Percentiles rank a stretch among this genome's conserved stretches.
These are phyloP conservation scores for Lactifluus rugatus DNA, from an alignment of 768 basidiomycete species.

Conservation along the genomic window DNA sequence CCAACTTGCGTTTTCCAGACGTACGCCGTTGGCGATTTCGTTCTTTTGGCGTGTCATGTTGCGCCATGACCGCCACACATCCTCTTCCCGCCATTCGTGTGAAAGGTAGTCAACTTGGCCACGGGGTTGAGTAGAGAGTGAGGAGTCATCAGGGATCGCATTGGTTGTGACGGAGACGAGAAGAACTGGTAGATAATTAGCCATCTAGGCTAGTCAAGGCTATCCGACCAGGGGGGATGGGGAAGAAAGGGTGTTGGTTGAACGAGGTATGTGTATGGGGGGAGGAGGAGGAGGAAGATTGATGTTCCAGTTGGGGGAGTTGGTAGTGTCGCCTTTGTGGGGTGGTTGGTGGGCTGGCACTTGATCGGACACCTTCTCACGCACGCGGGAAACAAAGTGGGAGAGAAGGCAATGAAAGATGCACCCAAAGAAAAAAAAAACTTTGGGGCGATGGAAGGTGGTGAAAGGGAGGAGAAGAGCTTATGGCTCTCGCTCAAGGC, in stretches of 20 bases:
- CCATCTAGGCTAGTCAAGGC: slow-evolving; percentile 32
- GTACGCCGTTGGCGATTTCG: slow-evolving; percentile 88
- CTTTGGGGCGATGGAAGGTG: not conserved
- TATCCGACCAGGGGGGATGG: not conserved
- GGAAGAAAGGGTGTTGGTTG: not conserved
- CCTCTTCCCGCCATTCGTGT: slow-evolving; percentile 96
- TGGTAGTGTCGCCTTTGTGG: not conserved
- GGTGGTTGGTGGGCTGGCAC: not conserved
- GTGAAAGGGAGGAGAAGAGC: slow-evolving; percentile 6
- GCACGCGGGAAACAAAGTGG: not conserved
- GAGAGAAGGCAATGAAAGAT: not conserved
- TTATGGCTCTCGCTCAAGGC: not conserved
- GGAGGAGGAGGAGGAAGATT: not conserved
- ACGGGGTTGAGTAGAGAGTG: slow-evolving; percentile 72
- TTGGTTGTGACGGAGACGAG: slow-evolving; percentile 53
- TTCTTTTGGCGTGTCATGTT: slow-evolving; percentile 98
- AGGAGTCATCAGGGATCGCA: slow-evolving; percentile 55
- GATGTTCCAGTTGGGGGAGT: not conserved
- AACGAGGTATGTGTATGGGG: not conserved
- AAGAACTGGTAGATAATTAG: slow-evolving; percentile 61
- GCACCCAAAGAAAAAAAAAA: not conserved
- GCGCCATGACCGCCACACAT: slow-evolving; percentile 97
- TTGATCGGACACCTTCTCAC: not conserved
- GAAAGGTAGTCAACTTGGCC: slow-evolving; percentile 98
- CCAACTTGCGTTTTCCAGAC: slow-evolving; percentile 98